Percentiles rank a stretch among this genome's conserved stretches.
These are phyloP conservation scores for Pseudogymnoascus sp. DNA, from an alignment of 2,329 filamentous ascomycete species.

Conservation along the genomic window DNA sequence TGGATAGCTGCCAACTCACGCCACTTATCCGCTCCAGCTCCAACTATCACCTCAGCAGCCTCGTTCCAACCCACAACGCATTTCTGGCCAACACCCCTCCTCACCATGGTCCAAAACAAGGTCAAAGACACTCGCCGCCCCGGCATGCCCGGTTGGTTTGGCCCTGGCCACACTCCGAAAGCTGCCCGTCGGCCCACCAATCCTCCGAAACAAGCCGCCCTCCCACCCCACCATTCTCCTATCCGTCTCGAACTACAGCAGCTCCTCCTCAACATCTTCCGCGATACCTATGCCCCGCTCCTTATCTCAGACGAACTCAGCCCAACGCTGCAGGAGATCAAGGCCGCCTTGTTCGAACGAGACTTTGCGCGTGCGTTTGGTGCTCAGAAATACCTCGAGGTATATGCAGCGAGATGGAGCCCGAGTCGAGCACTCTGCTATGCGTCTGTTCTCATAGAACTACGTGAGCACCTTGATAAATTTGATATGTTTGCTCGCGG, in stretches of 20 bases:
- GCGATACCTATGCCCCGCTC: conserved; percentile 48
- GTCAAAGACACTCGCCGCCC: conserved; percentile 5
- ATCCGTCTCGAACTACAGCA: conserved; percentile 54
- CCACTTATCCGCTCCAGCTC: neutral
- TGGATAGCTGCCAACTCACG: neutral
- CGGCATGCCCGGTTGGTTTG: conserved; percentile 5
- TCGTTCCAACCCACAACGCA: neutral
- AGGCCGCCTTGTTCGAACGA: conserved; percentile 74
- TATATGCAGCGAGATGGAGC: conserved; percentile 87
- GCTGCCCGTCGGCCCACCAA: neutral
- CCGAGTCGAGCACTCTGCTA: conserved; percentile 79
- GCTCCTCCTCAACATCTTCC: conserved; percentile 64
- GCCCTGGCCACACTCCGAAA: neutral
- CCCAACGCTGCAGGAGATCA: conserved; percentile 67
- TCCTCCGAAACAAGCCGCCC: neutral
- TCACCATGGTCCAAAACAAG: conserved; percentile 5
- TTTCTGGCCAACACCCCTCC: neutral
- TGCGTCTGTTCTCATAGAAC: conserved; percentile 42
- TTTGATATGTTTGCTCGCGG: neutral
- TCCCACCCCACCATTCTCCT: neutral
- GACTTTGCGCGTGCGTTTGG: conserved; percentile 79
- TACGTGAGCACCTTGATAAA: conserved; percentile 17
- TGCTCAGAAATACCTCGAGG: conserved; percentile 59
- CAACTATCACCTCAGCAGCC: neutral
- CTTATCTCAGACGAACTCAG: conserved; percentile 41